Evolutionary conservation across 208 protist genomes (phyloP).

Genomic region (Vickermania ingenoplastis): DNA sequence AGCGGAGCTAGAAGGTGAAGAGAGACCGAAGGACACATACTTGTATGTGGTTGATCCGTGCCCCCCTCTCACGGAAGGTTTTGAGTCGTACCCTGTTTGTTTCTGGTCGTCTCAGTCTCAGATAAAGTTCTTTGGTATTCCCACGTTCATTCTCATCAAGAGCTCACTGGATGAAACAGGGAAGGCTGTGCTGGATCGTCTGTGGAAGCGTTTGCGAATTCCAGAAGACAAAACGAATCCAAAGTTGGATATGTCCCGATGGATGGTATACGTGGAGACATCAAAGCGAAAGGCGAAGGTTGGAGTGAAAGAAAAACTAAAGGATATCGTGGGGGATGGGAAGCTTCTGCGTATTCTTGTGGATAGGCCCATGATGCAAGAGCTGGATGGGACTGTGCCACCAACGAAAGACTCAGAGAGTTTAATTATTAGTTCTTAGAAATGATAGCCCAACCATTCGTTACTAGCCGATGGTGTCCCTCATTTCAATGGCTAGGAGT

Average conservation of each 20-base stretch:
- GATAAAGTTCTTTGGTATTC: constrained; percentile 45
- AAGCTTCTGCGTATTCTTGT: constrained; percentile 37
- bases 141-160: constrained; percentile 44
- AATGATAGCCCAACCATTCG: too few species aligned
- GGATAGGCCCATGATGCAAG: constrained; percentile 32
- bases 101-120: not conserved
- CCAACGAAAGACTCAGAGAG: not conserved
- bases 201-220: constrained; percentile 39
- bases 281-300: constrained; percentile 23
- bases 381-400: constrained; percentile 24
- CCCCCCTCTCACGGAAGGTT: not conserved
- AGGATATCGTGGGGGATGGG: constrained; percentile 29
- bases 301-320: constrained; percentile 30
- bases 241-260: constrained; percentile 37
- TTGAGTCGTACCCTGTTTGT: not conserved
- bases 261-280: constrained; percentile 14
- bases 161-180: constrained; percentile 29
- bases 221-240: constrained; percentile 18
- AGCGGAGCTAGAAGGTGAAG: not conserved
- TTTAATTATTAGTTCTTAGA: not conserved
- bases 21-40: not conserved
- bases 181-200: constrained; percentile 26
- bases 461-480: too few species aligned
- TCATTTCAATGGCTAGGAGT: too few species aligned
- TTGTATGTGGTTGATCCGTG: not conserved